A percentile compares a stretch with the other conserved stretches of the same genome.
Conservation (phyloP, 257 asterid species). For the Solanum sparsipilum region DNA sequence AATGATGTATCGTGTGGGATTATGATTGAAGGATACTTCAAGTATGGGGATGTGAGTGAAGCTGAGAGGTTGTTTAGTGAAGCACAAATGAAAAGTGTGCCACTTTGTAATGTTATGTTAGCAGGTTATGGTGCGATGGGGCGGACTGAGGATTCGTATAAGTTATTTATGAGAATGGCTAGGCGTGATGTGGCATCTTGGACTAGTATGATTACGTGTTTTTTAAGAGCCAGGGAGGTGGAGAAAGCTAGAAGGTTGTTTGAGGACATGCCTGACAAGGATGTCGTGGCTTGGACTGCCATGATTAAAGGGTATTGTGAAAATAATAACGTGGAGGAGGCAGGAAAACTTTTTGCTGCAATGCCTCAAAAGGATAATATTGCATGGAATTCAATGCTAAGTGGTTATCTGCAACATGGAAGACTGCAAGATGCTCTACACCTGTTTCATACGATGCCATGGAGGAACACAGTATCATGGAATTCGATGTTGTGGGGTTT, state of each 20-base stretch:
- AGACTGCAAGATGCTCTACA: constrained; percentile 35
- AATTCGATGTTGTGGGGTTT: constrained; percentile 49
- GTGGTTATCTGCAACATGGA: constrained; percentile 38
- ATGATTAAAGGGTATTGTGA: constrained; percentile 67
- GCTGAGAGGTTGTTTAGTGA: constrained; percentile 43
- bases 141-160: constrained; percentile 16
- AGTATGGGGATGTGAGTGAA: constrained; percentile 30
- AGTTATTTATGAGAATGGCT: constrained; percentile 37
- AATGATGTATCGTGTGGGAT: constrained; percentile 35
- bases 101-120: constrained; percentile 45
- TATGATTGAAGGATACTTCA: constrained; percentile 47
- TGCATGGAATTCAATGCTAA: constrained; percentile 69
- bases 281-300: constrained; percentile 72
- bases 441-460: constrained; percentile 39
- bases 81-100: constrained; percentile 26
- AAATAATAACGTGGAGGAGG: constrained; percentile 25
- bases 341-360: constrained; percentile 35
- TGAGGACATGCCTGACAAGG: constrained; percentile 56
- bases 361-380: constrained; percentile 52
- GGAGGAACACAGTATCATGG: constrained; percentile 48
- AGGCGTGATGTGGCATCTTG: constrained; percentile 53
- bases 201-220: constrained; percentile 59
- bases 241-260: constrained; percentile 45
- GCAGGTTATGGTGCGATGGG: constrained; percentile 34
- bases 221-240: constrained; percentile 40